phyloP scores from a whole-genome alignment of 1,284 basidiomycete genomes.

The Cutaneotrichosporon sp. region DNA sequence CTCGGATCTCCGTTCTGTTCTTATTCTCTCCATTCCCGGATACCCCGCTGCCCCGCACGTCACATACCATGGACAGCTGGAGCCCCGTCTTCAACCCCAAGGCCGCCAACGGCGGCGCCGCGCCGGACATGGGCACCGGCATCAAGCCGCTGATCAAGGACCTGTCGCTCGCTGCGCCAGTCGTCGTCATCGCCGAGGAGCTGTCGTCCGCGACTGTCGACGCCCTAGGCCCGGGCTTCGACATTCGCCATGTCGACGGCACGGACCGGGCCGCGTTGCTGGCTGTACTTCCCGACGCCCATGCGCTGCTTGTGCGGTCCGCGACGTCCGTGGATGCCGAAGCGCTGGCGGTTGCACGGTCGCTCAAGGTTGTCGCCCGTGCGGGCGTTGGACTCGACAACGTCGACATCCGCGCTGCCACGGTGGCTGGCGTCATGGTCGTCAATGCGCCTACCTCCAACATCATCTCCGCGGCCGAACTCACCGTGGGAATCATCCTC shows the following conservation, averaged over 20 bases:
- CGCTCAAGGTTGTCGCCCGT: constrained; percentile 12
- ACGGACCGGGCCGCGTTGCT: constrained; percentile 7
- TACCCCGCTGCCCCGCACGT: too few species aligned
- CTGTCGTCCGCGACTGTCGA: constrained; percentile 4
- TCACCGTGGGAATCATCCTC: constrained; percentile 10
- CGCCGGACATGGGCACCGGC: background rate
- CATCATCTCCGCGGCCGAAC: constrained; percentile 16
- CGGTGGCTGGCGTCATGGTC: constrained; percentile 11
- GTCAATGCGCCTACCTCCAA: constrained; percentile 17
- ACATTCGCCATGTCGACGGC: constrained; percentile 7
- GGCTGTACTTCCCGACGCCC: background rate
- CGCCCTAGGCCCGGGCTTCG: constrained; percentile 5
- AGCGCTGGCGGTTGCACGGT: background rate
- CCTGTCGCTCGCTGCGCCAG: background rate
- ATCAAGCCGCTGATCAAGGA: background rate
- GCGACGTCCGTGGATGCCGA: constrained; percentile 9
- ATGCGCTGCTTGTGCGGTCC: constrained; percentile 6
- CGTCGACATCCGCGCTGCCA: constrained; percentile 13
- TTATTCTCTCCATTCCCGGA: too few species aligned
- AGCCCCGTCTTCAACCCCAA: background rate
- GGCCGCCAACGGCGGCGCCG: background rate
- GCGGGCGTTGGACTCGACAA: constrained; percentile 17
- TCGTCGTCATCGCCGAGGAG: constrained; percentile 9
- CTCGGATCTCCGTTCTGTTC: too few species aligned
- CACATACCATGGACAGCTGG: background rate